These are phyloP conservation scores for Alternaria atra DNA, from an alignment of 2,329 filamentous ascomycete genomes.

Conservation along the genomic window DNA sequence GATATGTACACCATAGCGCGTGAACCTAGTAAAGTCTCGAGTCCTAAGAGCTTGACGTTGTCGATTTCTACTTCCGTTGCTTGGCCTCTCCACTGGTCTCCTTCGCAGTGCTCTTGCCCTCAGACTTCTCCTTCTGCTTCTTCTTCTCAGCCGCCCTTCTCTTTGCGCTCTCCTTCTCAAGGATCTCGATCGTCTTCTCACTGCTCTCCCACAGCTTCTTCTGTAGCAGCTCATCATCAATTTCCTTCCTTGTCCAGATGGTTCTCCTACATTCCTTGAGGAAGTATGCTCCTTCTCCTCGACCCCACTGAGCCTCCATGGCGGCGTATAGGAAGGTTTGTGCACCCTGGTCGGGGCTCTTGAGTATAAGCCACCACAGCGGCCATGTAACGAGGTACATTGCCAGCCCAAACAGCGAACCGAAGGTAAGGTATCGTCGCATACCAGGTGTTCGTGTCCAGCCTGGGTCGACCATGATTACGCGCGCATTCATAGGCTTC, in stretches of 20 bases:
- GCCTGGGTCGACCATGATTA: constrained; percentile 88
- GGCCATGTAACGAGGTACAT: constrained; percentile 81
- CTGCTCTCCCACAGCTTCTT: constrained; percentile 91
- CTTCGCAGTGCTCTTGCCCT: constrained; percentile 29
- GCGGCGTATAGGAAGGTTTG: constrained; percentile 86
- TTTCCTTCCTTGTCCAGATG: constrained; percentile 74
- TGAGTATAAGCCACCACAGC: constrained; percentile 86
- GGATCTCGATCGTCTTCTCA: constrained; percentile 77
- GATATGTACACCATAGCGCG: not conserved
- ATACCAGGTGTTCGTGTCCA: constrained; percentile 85
- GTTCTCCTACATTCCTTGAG: constrained; percentile 90
- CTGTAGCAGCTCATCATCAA: constrained; percentile 79
- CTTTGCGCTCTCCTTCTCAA: constrained; percentile 80
- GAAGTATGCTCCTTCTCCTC: constrained; percentile 72
- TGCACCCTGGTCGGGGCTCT: constrained; percentile 82
- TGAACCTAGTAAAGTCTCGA: not conserved
- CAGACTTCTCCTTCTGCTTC: constrained; percentile 56
- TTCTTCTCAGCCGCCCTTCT: constrained; percentile 68
- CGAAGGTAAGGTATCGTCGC: constrained; percentile 84
- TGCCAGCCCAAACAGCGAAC: constrained; percentile 80
- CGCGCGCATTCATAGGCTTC: constrained; percentile 80
- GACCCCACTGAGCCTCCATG: constrained; percentile 78
- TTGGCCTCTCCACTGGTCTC: constrained; percentile 31
- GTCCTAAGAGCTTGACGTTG: not conserved
- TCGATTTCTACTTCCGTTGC: constrained; percentile 31